Conservation (phyloP, 2,329 filamentous ascomycete genomes). For the Paecilomyces dactylethromorphus region DNA sequence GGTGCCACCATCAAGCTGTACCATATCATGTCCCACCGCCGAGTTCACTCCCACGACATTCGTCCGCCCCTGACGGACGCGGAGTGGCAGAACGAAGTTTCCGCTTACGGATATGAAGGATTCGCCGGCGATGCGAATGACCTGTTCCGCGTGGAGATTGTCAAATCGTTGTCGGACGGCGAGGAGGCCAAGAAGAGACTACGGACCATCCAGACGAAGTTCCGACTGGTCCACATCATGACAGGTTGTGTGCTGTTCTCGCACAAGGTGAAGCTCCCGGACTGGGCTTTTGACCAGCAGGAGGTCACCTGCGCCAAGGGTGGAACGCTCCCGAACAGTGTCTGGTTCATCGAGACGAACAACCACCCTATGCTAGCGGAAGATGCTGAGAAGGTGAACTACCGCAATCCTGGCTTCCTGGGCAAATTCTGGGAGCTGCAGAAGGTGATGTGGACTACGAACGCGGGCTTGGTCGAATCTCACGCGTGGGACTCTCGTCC, state of each 20-base stretch:
- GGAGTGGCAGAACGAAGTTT: slow-evolving; percentile 94
- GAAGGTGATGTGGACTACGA: slow-evolving; percentile 98
- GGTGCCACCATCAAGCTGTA: slow-evolving; percentile 77
- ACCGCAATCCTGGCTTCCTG: slow-evolving; percentile 88
- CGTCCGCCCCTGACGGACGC: slow-evolving; percentile 78
- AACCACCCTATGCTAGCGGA: slow-evolving; percentile 69
- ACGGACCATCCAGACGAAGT: slow-evolving; percentile 93
- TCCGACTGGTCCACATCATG: slow-evolving; percentile 92
- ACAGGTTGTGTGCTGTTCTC: slow-evolving; percentile 94
- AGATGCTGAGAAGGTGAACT: slow-evolving; percentile 89
- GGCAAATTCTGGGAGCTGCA: slow-evolving; percentile 98
- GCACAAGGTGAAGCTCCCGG: slow-evolving; percentile 96
- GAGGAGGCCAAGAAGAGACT: slow-evolving; percentile 73
- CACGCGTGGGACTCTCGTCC: slow-evolving; percentile 98
- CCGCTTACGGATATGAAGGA: slow-evolving; percentile 93
- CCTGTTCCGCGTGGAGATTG: slow-evolving; percentile 87
- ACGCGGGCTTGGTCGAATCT: slow-evolving; percentile 90
- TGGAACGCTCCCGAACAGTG: slow-evolving; percentile 87
- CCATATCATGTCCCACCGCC: slow-evolving; percentile 74
- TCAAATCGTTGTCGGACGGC: slow-evolving; percentile 79
- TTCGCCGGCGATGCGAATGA: slow-evolving; percentile 97
- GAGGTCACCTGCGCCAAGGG: slow-evolving; percentile 95
- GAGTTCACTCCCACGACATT: slow-evolving; percentile 90
- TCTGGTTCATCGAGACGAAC: slow-evolving; percentile 96
- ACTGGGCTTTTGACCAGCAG: slow-evolving; percentile 97